Percentiles rank a stretch among this genome's conserved stretches.
Evolutionary conservation across 2,329 filamentous ascomycete genomes (phyloP).

Genomic region (Stagonosporopsis rhizophila): DNA sequence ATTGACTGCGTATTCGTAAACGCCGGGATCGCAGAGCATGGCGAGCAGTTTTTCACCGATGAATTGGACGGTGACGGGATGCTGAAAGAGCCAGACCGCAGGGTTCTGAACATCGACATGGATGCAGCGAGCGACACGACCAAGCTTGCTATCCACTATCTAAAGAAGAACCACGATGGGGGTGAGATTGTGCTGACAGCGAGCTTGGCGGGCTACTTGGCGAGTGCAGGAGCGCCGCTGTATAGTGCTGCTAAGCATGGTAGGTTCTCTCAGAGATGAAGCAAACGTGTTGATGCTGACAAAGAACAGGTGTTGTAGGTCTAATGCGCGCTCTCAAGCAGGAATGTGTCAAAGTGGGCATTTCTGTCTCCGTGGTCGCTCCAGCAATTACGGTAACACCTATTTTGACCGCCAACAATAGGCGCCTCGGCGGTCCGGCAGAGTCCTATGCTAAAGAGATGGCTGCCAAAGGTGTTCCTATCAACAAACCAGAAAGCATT

Average conservation of each 20-base stretch:
- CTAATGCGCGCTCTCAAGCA: conserved; percentile 59
- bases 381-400: conserved; percentile 59
- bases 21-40: conserved; percentile 57
- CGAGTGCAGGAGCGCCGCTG: conserved; percentile 55
- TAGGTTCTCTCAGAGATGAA: conserved; percentile 17
- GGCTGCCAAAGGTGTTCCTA: conserved; percentile 54
- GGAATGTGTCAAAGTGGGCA: conserved; percentile 55
- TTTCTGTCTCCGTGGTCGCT: conserved; percentile 57
- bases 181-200: conserved; percentile 58
- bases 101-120: conserved; percentile 56
- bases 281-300: neutral
- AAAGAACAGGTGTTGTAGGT: conserved; percentile 52
- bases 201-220: conserved; percentile 59
- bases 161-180: conserved; percentile 51
- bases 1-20: conserved; percentile 60
- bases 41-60: conserved; percentile 59
- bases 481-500: conserved; percentile 56
- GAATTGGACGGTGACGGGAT: conserved; percentile 51
- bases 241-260: conserved; percentile 61
- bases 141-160: conserved; percentile 57
- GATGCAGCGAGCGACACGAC: conserved; percentile 56
- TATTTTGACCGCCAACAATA: conserved; percentile 48
- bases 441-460: conserved; percentile 54
- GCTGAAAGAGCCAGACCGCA: conserved; percentile 55
- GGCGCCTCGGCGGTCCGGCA: conserved; percentile 39